A percentile compares a stretch with the other conserved stretches of the same genome.
These are phyloP conservation scores for Pisolithus sp. DNA, from an alignment of 768 basidiomycete species.

Conservation along the genomic window DNA sequence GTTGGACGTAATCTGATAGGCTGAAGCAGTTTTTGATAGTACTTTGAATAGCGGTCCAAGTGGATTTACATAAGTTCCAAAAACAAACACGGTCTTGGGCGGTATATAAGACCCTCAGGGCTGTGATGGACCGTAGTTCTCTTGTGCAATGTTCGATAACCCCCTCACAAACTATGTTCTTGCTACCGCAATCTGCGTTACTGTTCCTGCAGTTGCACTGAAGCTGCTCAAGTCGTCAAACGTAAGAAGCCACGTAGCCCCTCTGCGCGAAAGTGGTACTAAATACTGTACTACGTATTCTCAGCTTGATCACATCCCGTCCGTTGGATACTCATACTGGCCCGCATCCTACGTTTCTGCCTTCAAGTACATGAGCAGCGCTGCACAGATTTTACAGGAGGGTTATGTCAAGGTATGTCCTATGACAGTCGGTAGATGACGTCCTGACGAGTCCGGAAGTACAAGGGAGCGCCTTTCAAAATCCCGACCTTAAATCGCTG, in stretches of 20 bases:
- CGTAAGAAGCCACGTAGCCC: not conserved
- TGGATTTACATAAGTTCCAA: no score
- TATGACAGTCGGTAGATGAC: not conserved
- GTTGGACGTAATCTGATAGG: no score
- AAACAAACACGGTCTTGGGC: no score
- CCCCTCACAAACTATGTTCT: not conserved
- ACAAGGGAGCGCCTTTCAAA: slow-evolving; percentile 21
- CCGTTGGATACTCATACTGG: slow-evolving; percentile 19
- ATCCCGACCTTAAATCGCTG: no score
- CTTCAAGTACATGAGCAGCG: slow-evolving; percentile 11
- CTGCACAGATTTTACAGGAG: slow-evolving; percentile 20
- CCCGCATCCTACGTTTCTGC: slow-evolving; percentile 21
- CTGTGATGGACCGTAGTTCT: no score
- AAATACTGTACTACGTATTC: not conserved
- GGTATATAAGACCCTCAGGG: no score
- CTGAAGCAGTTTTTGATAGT: no score
- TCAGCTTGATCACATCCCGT: slow-evolving; percentile 24
- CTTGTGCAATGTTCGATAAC: no score
- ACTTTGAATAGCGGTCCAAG: no score
- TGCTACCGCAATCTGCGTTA: not conserved
- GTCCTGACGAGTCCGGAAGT: slow-evolving; percentile 6
- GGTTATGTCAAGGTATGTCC: slow-evolving; percentile 24
- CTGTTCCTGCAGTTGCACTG: not conserved
- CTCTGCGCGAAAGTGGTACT: not conserved
- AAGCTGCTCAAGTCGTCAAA: not conserved